These are phyloP conservation scores for Dipteronia dyeriana DNA, from an alignment of 345 rosid genomes.

Conservation along the genomic window DNA sequence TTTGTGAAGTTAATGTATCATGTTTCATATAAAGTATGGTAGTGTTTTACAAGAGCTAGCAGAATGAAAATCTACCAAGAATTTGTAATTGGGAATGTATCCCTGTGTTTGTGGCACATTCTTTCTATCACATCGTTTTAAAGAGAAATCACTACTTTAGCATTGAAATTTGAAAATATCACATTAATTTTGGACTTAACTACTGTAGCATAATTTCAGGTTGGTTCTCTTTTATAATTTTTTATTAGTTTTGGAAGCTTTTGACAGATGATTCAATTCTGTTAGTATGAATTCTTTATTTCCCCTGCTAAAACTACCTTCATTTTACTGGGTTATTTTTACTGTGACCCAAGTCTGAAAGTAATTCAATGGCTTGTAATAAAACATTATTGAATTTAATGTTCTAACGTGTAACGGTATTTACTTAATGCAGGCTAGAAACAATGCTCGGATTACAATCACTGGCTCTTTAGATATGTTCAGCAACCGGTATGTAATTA, in stretches of 20 bases:
- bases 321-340: not conserved
- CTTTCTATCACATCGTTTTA: not conserved
- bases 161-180: not conserved
- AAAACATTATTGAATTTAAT: too few relatives aligned
- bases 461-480: slow-evolving; percentile 66
- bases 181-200: not conserved
- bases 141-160: not conserved
- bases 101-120: not conserved
- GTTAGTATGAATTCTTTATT: not conserved
- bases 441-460: slow-evolving; percentile 72
- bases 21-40: not conserved
- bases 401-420: not conserved
- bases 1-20: not conserved
- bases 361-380: not conserved
- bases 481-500: slow-evolving; percentile 47
- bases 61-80: not conserved
- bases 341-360: not conserved
- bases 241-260: not conserved
- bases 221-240: not conserved
- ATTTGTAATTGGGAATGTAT: not conserved
- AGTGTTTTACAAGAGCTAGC: not conserved
- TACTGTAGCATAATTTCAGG: not conserved
- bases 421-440: slow-evolving; percentile 59
- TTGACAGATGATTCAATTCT: not conserved
- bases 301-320: not conserved